Conservation (phyloP, 2,329 filamentous ascomycete species). For the Emmonsiellopsis sp. region DNA sequence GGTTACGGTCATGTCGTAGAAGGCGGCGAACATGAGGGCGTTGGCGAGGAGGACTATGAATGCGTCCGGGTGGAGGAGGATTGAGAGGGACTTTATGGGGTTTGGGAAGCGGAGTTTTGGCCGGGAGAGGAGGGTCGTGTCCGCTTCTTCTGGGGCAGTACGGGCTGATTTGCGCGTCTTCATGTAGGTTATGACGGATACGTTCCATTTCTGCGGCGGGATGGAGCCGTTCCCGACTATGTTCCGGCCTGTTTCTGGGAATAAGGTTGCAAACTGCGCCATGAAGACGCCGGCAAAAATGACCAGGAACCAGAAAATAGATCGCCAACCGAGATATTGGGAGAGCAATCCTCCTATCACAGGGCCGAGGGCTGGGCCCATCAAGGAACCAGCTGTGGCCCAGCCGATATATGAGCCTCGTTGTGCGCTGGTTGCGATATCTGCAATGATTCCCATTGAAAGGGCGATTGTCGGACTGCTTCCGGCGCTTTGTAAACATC, state of each 20-base stretch:
- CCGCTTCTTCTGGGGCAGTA: too few relatives aligned
- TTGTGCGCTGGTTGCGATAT: conserved; percentile 60
- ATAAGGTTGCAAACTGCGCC: conserved; percentile 45
- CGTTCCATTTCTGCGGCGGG: conserved; percentile 18
- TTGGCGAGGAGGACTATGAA: conserved; percentile 29
- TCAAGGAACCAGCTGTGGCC: conserved; percentile 49
- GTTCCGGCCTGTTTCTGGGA: conserved; percentile 44
- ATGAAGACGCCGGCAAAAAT: conserved; percentile 44
- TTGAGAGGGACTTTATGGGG: conserved; percentile 27
- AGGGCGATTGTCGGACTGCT: conserved; percentile 64
- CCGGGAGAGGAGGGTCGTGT: neutral
- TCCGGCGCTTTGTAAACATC: conserved; percentile 55
- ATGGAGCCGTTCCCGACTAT: conserved; percentile 28
- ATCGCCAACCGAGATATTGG: conserved; percentile 57
- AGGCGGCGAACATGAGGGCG: conserved; percentile 38
- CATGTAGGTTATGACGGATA: conserved; percentile 9
- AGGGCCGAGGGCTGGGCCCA: conserved; percentile 45
- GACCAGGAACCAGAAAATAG: conserved; percentile 61
- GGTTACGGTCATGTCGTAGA: conserved; percentile 38
- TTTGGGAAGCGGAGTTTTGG: conserved; percentile 25
- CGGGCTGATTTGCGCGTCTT: conserved; percentile 13
- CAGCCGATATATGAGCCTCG: conserved; percentile 65
- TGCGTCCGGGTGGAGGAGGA: conserved; percentile 30
- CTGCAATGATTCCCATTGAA: conserved; percentile 61
- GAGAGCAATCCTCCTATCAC: conserved; percentile 56